A percentile compares a stretch with the other conserved stretches of the same genome.
phyloP scores from a whole-genome alignment of 148 eudicot species.

The Polygonum maritimum region DNA sequence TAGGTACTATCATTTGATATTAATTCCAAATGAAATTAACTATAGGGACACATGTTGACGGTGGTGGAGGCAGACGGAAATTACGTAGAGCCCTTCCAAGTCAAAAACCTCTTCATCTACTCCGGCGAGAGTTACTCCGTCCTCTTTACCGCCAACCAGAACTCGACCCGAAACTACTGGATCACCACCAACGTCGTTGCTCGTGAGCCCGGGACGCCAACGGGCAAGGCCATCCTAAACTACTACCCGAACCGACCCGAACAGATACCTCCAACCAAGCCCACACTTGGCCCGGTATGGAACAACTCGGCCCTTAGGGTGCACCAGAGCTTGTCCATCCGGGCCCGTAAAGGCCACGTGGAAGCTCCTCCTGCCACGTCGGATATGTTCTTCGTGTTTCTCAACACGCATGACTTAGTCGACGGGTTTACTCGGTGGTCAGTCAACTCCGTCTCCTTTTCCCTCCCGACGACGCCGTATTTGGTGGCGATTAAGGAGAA shows the following conservation, averaged over 20 bases:
- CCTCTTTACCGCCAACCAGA: slow-evolving; percentile 55
- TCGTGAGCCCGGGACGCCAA: slow-evolving; percentile 47
- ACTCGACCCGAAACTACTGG: slow-evolving; percentile 75
- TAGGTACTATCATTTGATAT: no score
- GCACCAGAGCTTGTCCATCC: slow-evolving; percentile 45
- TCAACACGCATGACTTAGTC: slow-evolving; percentile 61
- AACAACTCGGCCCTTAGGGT: slow-evolving; percentile 32
- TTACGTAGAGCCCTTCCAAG: slow-evolving; percentile 63
- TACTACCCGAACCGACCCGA: slow-evolving; percentile 61
- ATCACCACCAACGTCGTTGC: slow-evolving; percentile 46
- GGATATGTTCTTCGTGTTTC: slow-evolving; percentile 45
- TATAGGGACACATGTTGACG: slow-evolving; percentile 73
- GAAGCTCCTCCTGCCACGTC: slow-evolving; percentile 45
- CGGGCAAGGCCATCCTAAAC: slow-evolving; percentile 62
- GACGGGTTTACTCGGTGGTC: slow-evolving; percentile 19
- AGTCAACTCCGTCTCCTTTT: not conserved
- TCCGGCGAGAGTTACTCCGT: slow-evolving; percentile 92
- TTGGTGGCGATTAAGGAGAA: slow-evolving; percentile 6
- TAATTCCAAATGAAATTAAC: not conserved
- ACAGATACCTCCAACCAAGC: slow-evolving; percentile 34
- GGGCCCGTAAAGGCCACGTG: slow-evolving; percentile 35
- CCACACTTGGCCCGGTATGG: slow-evolving; percentile 63
- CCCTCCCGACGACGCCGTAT: slow-evolving; percentile 1
- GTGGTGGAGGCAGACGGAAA: slow-evolving; percentile 79
- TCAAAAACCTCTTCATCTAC: slow-evolving; percentile 64